Evolutionary conservation across 345 rosid species (phyloP).

Genomic region (Salix udensis): DNA sequence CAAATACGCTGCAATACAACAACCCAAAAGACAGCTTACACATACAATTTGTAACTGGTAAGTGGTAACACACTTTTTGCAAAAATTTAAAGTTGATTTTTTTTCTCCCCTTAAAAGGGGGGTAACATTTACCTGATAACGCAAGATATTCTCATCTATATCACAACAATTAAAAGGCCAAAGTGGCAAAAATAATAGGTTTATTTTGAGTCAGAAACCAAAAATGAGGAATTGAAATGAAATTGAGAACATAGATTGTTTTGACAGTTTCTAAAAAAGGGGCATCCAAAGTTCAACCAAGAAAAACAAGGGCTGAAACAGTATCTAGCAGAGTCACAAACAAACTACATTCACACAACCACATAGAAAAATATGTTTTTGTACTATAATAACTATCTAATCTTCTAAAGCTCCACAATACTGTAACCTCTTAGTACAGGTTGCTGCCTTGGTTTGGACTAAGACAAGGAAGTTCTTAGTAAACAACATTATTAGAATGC

Average conservation of each 20-base stretch:
- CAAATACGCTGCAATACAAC: slow-evolving; percentile 43
- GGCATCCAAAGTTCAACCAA: neutral
- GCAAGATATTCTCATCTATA: neutral
- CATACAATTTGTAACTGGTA: neutral
- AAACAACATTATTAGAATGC: neutral
- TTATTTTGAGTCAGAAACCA: neutral
- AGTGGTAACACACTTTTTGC: neutral
- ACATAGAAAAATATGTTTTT: neutral
- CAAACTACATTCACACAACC: neutral
- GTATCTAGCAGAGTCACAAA: neutral
- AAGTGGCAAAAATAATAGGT: neutral
- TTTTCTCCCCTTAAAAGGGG: too few relatives aligned
- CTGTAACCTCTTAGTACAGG: neutral
- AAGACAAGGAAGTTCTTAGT: neutral
- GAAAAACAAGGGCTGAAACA: neutral
- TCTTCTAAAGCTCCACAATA: neutral
- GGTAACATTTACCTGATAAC: neutral
- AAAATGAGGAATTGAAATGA: neutral
- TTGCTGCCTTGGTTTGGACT: neutral
- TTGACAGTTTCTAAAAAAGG: neutral
- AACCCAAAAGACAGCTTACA: neutral
- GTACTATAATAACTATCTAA: neutral
- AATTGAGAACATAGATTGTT: neutral
- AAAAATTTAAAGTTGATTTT: neutral
- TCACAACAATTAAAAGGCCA: neutral